Evolutionary conservation across 352 stramenopile species (phyloP), one percentile per base, ranked within the genome.

Genomic region (Phytophthora capsici): DNA sequence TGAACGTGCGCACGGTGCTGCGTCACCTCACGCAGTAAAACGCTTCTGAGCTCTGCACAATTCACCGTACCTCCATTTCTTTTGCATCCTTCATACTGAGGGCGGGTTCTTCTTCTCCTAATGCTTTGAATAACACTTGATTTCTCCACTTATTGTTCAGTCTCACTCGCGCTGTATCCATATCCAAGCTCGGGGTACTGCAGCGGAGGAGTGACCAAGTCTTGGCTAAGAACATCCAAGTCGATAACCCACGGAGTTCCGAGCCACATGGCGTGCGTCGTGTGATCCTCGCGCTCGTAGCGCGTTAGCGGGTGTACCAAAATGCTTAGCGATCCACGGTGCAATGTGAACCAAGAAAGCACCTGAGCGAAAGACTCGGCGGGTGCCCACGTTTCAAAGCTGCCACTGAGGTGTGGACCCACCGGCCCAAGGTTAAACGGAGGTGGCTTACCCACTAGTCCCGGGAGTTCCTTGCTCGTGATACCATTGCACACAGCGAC

Each of bases 1-100:
- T 99, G 40, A 98, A 98, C 74, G 96, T 98, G 36, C 84, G 86
- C 61, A 97, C 93, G 17, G 94, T 99, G n/a, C 78, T 99, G 38
- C 94, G 98, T 62, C 91, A 95, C 63, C 76, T 99, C 4, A 94
- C 99, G 62, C 75, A 90, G 64, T 98, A 94, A 66, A 25, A 23
- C 8, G n/a, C 46, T 16, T 28, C 34, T 52, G 4, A 48, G 22
- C 41, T 53, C 22, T 56, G 54, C 43, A 41, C 51, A 23, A 28
- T 36, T 25, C 28, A 57, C 28, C 22, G 41, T 28, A 41, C 20
- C 37, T 61, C 48, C 48, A 22, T 28, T 53, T 54, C 37, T 63
- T 51, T 13, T 43, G 22, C 48, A 67, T 74, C 40, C 36, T 71
- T 52, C 48, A 63, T 63, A 48, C 50, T 52, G 44, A 58, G 48